phyloP scores from a whole-genome alignment of 805 yeast species.

The Wickerhamiella galacta region DNA sequence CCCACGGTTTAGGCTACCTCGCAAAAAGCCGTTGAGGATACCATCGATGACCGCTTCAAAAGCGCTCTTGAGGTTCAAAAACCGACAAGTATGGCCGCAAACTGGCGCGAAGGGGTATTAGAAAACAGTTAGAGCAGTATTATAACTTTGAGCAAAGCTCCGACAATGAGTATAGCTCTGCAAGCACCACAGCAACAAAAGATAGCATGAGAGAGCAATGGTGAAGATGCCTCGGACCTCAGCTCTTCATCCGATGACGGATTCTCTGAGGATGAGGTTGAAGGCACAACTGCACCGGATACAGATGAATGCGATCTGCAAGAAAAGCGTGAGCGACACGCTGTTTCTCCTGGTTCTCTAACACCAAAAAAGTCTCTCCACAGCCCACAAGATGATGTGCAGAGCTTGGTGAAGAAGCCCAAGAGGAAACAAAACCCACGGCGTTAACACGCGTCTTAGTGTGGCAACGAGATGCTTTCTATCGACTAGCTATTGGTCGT shows the following conservation, averaged over 20 bases:
- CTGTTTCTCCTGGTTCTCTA: background rate
- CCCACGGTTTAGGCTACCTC: slow-evolving; percentile 73
- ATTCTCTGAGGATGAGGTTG: slow-evolving; percentile 6
- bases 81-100: slow-evolving; percentile 83
- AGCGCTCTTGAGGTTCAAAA: slow-evolving; percentile 44
- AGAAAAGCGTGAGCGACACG: slow-evolving; percentile 31
- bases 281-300: slow-evolving; percentile 8
- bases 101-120: slow-evolving; percentile 30
- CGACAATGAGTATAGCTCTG: slow-evolving; percentile 5
- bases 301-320: slow-evolving; percentile 24
- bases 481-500: too few relatives aligned
- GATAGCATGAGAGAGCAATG: slow-evolving; percentile 11
- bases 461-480: too few relatives aligned
- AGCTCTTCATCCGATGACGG: background rate
- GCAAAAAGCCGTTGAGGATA: slow-evolving; percentile 52
- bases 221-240: slow-evolving; percentile 5
- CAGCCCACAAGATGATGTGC: background rate
- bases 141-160: slow-evolving; percentile 33
- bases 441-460: too few relatives aligned
- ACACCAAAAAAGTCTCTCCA: background rate
- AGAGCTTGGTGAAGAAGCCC: background rate
- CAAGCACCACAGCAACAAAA: background rate
- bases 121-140: slow-evolving; percentile 44
- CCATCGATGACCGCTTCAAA: slow-evolving; percentile 75
- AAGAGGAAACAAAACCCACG: background rate